Evolutionary conservation across 768 basidiomycete species (phyloP).

Genomic region (Tephrocybe sp.): DNA sequence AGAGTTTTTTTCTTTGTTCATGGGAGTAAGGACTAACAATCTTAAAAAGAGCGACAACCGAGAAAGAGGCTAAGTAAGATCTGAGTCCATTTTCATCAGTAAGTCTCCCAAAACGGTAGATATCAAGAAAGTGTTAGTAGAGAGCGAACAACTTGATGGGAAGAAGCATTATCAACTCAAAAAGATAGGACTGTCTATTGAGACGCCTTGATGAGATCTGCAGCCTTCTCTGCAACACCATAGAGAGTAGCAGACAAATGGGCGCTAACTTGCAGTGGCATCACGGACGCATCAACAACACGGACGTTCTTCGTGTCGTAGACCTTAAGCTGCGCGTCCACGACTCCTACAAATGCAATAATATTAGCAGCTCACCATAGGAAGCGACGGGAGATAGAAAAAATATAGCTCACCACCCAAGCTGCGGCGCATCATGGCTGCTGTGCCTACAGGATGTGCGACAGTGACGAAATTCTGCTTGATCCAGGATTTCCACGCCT

Average conservation of each 20-base stretch:
- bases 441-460: constrained; percentile 49
- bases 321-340: constrained; percentile 43
- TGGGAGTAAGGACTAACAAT: not conserved
- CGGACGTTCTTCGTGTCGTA: constrained; percentile 51
- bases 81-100: too few relatives aligned
- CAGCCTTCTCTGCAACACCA: constrained; percentile 57
- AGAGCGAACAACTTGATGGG: too few relatives aligned
- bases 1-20: not conserved
- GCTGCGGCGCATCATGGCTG: constrained; percentile 38
- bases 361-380: not conserved
- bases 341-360: constrained; percentile 40
- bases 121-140: too few relatives aligned
- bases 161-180: too few relatives aligned
- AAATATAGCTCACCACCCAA: constrained; percentile 32
- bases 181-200: too few relatives aligned
- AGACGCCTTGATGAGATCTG: constrained; percentile 47
- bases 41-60: not conserved
- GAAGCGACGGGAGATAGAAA: not conserved
- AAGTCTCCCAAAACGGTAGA: too few relatives aligned
- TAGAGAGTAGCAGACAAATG: constrained; percentile 49
- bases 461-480: constrained; percentile 39
- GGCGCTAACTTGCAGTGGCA: constrained; percentile 49
- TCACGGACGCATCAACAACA: constrained; percentile 50
- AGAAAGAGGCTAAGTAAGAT: too few relatives aligned
- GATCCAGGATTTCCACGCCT: constrained; percentile 49